Percentiles rank a stretch among this genome's conserved stretches.
Evolutionary conservation across 176 grass and related monocot species (phyloP).

Genomic region (Ampelocalamus luodianensis): DNA sequence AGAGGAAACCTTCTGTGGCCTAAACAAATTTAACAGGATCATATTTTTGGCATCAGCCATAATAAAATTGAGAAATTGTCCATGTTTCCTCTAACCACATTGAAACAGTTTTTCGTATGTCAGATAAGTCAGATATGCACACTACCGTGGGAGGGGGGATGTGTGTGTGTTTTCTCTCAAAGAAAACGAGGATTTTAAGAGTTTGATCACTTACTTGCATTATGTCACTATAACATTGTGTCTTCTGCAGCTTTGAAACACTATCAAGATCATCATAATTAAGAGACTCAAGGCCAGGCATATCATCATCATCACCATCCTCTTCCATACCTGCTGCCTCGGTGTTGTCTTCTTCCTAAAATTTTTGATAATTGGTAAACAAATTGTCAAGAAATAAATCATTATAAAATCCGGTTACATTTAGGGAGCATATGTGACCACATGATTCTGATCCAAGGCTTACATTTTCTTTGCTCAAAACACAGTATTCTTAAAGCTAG

Average conservation of each 20-base stretch:
- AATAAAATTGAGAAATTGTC: neutral
- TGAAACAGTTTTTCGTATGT: neutral
- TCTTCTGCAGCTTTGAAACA: constrained; percentile 86
- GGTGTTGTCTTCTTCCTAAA: constrained; percentile 69
- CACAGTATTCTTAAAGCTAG: too few relatives aligned
- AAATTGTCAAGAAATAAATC: neutral
- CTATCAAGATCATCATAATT: constrained; percentile 90
- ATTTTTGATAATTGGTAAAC: constrained; percentile 17
- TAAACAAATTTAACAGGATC: neutral
- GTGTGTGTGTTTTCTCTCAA: neutral
- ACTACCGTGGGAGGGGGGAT: too few relatives aligned
- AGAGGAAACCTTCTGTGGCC: neutral
- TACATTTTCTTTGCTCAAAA: too few relatives aligned
- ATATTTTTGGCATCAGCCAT: neutral
- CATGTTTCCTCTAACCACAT: constrained; percentile 5
- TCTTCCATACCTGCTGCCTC: constrained; percentile 62
- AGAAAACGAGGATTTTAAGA: neutral
- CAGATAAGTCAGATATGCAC: neutral
- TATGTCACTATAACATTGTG: constrained; percentile 72
- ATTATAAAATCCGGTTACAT: neutral
- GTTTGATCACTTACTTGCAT: constrained; percentile 62
- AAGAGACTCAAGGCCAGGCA: constrained; percentile 75
- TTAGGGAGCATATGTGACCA: too few relatives aligned
- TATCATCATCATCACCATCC: constrained; percentile 62
- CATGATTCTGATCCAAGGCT: too few relatives aligned